These are phyloP conservation scores for Avena insularis DNA, from an alignment of 176 grass and related monocot genomes.

Conservation along the genomic window DNA sequence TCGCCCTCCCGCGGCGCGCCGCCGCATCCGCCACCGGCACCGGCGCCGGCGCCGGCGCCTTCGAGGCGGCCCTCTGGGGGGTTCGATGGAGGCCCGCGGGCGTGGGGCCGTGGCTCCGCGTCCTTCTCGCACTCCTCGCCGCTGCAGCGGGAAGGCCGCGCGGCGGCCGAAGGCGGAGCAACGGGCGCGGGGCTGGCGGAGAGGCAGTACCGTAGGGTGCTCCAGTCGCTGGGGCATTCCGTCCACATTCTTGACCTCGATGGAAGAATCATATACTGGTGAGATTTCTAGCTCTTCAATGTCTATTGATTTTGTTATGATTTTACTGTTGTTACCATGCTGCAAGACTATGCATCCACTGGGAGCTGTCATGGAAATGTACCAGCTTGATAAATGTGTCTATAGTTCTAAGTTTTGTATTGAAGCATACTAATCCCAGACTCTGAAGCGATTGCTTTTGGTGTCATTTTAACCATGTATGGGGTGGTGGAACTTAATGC, in stretches of 20 bases:
- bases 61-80: constrained; percentile 43
- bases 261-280: constrained; percentile 94
- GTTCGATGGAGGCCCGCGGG: constrained; percentile 28
- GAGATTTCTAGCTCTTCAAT: constrained; percentile 40
- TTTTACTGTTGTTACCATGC: neutral
- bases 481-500: neutral
- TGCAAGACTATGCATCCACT: neutral
- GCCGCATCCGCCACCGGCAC: constrained; percentile 20
- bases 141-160: constrained; percentile 64
- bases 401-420: constrained; percentile 11
- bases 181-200: constrained; percentile 57
- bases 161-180: constrained; percentile 22
- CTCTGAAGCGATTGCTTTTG: constrained; percentile 7
- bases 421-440: constrained; percentile 7
- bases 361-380: neutral
- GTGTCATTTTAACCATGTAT: constrained; percentile 38
- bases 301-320: constrained; percentile 27
- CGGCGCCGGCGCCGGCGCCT: neutral
- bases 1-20: constrained; percentile 56
- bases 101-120: constrained; percentile 54
- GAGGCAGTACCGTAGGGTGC: constrained; percentile 68
- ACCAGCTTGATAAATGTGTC: neutral
- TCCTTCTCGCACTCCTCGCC: constrained; percentile 65
- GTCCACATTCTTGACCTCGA: constrained; percentile 91
- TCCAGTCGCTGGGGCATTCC: constrained; percentile 86